Evolutionary conservation across 805 yeast species (phyloP).

Genomic region (Wickerhamomyces pijperi): DNA sequence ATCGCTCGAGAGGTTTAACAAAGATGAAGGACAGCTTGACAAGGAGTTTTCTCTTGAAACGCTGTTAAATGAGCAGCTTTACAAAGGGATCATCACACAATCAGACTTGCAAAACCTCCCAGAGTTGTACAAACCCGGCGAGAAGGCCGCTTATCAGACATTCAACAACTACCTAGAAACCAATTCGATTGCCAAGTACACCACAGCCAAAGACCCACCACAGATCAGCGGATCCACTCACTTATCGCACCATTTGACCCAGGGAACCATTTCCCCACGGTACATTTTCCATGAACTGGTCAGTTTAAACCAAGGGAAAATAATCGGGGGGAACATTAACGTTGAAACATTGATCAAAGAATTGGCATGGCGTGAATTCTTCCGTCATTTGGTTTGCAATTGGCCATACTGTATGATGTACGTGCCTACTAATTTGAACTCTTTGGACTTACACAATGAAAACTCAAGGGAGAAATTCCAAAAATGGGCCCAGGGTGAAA

Average conservation of each 20-base stretch:
- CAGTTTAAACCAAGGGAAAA: constrained; percentile 17
- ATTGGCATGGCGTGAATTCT: constrained; percentile 50
- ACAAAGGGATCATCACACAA: constrained; percentile 1
- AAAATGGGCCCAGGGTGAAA: constrained; percentile 41
- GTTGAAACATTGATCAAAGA: constrained; percentile 37
- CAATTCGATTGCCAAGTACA: constrained; percentile 4
- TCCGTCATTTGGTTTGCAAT: constrained; percentile 33
- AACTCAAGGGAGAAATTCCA: constrained; percentile 28
- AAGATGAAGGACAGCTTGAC: background rate
- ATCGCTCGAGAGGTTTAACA: background rate
- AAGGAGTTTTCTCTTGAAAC: background rate
- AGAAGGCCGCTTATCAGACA: constrained; percentile 11
- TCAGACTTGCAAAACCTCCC: constrained; percentile 6
- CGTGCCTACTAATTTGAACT: constrained; percentile 34
- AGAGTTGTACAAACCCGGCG: constrained; percentile 9
- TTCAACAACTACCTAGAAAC: constrained; percentile 11
- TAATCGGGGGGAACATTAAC: constrained; percentile 23
- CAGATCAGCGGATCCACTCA: constrained; percentile 22
- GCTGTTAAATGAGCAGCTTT: background rate
- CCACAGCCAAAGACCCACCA: constrained; percentile 15
- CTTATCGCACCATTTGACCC: constrained; percentile 33
- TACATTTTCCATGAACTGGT: constrained; percentile 23
- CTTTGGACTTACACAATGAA: constrained; percentile 31
- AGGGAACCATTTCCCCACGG: constrained; percentile 35
- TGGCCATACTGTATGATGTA: constrained; percentile 44